These are phyloP conservation scores for Paraconiothyrium brasiliense DNA, from an alignment of 2,329 filamentous ascomycete genomes.

Conservation along the genomic window DNA sequence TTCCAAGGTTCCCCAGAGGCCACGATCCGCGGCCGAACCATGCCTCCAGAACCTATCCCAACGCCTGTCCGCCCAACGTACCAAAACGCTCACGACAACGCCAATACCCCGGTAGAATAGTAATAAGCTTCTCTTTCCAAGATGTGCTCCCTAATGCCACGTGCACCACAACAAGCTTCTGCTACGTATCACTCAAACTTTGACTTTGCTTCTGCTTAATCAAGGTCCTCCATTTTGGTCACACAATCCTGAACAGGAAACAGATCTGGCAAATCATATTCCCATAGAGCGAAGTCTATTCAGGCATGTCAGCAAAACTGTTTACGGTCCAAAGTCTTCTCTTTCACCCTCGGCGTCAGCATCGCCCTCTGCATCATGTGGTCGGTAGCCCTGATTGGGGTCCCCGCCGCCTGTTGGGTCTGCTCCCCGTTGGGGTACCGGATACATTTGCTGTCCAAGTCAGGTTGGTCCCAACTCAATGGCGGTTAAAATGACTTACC, in stretches of 20 bases:
- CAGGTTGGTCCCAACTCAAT: slow-evolving; percentile 12
- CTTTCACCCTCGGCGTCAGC: slow-evolving; percentile 52
- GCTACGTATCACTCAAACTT: not conserved
- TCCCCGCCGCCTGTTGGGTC: slow-evolving; percentile 49
- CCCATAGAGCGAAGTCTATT: not conserved
- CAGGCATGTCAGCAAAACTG: not conserved
- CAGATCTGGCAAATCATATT: not conserved
- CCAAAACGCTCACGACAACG: slow-evolving; percentile 19
- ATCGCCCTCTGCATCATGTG: slow-evolving; percentile 48
- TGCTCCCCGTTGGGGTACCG: slow-evolving; percentile 50
- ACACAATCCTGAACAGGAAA: not conserved
- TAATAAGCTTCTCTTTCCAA: slow-evolving; percentile 6
- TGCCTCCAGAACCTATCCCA: slow-evolving; percentile 30
- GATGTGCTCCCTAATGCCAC: not conserved
- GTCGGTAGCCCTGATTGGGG: slow-evolving; percentile 47
- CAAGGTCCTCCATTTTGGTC: not conserved
- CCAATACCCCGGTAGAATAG: slow-evolving; percentile 7
- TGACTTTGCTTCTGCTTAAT: not conserved
- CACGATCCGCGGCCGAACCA: slow-evolving; percentile 48
- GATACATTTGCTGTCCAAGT: slow-evolving; percentile 45
- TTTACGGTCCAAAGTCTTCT: slow-evolving; percentile 48
- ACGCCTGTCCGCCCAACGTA: slow-evolving; percentile 28
- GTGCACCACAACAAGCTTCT: not conserved
- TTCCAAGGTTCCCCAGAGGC: slow-evolving; percentile 19
- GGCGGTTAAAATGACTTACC: slow-evolving; percentile 61